Conservation (phyloP, 2,329 filamentous ascomycete genomes). For the Rhytidhysteron rufulum region DNA sequence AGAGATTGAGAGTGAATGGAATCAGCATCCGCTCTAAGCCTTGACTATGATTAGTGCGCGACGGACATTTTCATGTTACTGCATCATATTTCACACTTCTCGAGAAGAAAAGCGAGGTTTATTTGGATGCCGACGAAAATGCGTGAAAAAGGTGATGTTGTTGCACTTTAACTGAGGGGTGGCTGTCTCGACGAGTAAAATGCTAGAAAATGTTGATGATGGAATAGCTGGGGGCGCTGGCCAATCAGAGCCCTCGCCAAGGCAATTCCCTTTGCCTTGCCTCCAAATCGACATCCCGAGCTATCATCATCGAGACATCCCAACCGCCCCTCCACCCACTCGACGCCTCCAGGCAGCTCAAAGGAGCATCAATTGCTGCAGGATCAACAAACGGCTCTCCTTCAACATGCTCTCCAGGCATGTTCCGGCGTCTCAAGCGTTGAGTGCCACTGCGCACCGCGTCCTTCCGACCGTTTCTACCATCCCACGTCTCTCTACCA, state of each 20-base stretch:
- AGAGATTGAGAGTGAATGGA: too few relatives aligned
- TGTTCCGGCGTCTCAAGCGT: slow-evolving; percentile 34
- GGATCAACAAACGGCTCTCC: slow-evolving; percentile 16
- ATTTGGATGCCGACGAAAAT: neutral
- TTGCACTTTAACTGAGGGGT: neutral
- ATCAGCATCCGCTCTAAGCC: too few relatives aligned
- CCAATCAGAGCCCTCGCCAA: slow-evolving; percentile 15
- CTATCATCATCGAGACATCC: slow-evolving; percentile 20
- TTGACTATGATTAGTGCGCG: too few relatives aligned
- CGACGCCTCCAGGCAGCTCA: slow-evolving; percentile 22
- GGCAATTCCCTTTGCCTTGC: slow-evolving; percentile 6
- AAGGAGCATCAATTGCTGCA: slow-evolving; percentile 38
- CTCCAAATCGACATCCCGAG: slow-evolving; percentile 8
- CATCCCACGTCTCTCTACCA: slow-evolving; percentile 35
- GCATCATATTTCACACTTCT: too few relatives aligned
- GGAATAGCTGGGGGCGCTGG: slow-evolving; percentile 11
- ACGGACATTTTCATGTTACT: too few relatives aligned
- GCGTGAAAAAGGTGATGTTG: slow-evolving; percentile 15
- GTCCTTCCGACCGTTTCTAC: slow-evolving; percentile 37
- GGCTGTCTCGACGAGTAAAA: slow-evolving; percentile 2
- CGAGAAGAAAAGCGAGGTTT: too few relatives aligned
- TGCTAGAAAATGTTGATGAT: slow-evolving; percentile 8
- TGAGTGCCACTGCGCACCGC: slow-evolving; percentile 39
- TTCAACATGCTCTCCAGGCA: slow-evolving; percentile 41
- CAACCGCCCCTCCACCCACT: slow-evolving; percentile 27